These are phyloP conservation scores for Spergularia marina DNA, from an alignment of 148 eudicot genomes.

Conservation along the genomic window DNA sequence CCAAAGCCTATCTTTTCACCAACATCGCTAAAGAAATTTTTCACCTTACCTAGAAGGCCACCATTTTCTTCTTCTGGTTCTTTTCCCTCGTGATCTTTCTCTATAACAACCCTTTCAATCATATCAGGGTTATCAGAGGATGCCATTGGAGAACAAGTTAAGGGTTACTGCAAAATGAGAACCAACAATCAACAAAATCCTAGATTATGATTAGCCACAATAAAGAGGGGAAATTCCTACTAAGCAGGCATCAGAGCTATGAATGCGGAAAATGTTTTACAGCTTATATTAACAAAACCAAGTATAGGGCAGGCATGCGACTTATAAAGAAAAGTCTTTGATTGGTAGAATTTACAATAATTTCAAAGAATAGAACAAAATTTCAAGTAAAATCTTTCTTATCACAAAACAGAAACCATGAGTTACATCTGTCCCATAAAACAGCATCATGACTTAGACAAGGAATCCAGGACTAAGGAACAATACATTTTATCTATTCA, in stretches of 20 bases:
- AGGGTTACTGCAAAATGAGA: slow-evolving; percentile 7
- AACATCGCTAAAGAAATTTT: slow-evolving; percentile 75
- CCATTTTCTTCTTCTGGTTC: slow-evolving; percentile 50
- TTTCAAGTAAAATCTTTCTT: too few species aligned
- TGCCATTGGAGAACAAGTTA: slow-evolving; percentile 47
- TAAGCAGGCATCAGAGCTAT: slow-evolving; percentile 2
- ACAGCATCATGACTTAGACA: too few species aligned
- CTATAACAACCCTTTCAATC: slow-evolving; percentile 51
- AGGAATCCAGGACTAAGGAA: too few species aligned
- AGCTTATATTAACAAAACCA: too few species aligned
- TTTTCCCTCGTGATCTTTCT: slow-evolving; percentile 41
- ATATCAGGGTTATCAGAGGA: slow-evolving; percentile 67
- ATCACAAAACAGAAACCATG: too few species aligned
- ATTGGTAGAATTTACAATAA: too few species aligned
- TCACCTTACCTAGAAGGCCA: slow-evolving; percentile 71
- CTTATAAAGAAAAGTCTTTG: too few species aligned
- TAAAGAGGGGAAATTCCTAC: not conserved
- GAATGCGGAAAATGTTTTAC: too few species aligned
- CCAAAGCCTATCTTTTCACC: slow-evolving; percentile 97
- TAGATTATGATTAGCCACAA: not conserved
- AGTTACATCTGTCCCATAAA: too few species aligned
- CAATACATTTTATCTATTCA: too few species aligned
- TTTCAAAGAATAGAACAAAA: too few species aligned
- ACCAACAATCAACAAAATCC: not conserved
- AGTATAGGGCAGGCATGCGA: not conserved